Evolutionary conservation across 2,329 filamentous ascomycete genomes (phyloP).

Genomic region (Colletotrichum cordylinicola): DNA sequence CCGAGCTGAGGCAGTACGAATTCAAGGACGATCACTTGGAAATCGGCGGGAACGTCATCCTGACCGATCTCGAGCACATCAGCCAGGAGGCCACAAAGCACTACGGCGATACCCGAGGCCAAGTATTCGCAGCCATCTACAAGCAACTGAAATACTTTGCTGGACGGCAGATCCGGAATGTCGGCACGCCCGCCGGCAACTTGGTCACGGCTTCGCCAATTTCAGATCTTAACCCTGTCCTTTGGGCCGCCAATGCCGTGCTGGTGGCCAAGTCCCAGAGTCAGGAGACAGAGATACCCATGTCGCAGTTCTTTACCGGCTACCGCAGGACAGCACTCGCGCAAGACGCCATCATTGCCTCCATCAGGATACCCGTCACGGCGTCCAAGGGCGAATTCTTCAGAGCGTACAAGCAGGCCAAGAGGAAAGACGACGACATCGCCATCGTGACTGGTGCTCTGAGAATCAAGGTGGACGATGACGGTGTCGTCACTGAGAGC

Average conservation of each 20-base stretch:
- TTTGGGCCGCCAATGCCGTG: slow-evolving; percentile 85
- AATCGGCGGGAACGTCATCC: slow-evolving; percentile 88
- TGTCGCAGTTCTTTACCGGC: slow-evolving; percentile 90
- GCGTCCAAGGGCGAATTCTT: slow-evolving; percentile 81
- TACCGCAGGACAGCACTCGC: slow-evolving; percentile 86
- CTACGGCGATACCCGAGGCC: slow-evolving; percentile 74
- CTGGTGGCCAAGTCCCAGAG: slow-evolving; percentile 80
- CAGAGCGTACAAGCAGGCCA: slow-evolving; percentile 92
- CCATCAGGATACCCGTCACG: slow-evolving; percentile 83
- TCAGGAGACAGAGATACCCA: slow-evolving; percentile 83
- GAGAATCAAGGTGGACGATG: slow-evolving; percentile 73
- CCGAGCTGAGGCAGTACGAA: slow-evolving; percentile 82
- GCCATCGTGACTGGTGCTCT: slow-evolving; percentile 93
- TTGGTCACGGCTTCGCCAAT: slow-evolving; percentile 94
- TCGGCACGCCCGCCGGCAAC: slow-evolving; percentile 96
- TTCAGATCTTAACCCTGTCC: slow-evolving; percentile 92
- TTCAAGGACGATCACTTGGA: slow-evolving; percentile 85
- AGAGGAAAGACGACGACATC: slow-evolving; percentile 97
- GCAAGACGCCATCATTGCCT: slow-evolving; percentile 82
- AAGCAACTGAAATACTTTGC: slow-evolving; percentile 97
- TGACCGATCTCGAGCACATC: slow-evolving; percentile 90
- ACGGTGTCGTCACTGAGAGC: slow-evolving; percentile 73
- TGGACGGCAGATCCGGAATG: slow-evolving; percentile 93
- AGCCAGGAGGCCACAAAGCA: slow-evolving; percentile 79
- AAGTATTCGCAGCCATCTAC: slow-evolving; percentile 88